Percentiles rank a stretch among this genome's conserved stretches.
These are phyloP conservation scores for Pestalotiopsis sp. DNA, from an alignment of 2,329 filamentous ascomycete species.

Conservation along the genomic window DNA sequence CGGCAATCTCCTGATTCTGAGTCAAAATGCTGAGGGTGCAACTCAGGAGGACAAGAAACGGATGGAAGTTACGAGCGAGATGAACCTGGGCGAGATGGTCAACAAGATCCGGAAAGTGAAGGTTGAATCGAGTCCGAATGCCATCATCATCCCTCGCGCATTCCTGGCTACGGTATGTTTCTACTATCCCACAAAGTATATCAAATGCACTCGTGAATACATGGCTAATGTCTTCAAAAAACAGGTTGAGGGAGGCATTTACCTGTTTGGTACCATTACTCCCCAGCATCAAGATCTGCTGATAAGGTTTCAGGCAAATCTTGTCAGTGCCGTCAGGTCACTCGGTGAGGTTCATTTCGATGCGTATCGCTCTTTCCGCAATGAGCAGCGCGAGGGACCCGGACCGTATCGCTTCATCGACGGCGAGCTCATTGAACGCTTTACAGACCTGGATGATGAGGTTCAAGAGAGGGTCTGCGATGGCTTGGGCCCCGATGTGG, in stretches of 20 bases:
- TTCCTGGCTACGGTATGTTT: conserved; percentile 83
- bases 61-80: conserved; percentile 76
- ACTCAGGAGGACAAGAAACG: conserved; percentile 73
- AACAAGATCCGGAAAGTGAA: conserved; percentile 81
- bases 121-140: conserved; percentile 64
- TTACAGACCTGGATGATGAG: conserved; percentile 70
- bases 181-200: background rate
- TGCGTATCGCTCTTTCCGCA: conserved; percentile 81
- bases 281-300: conserved; percentile 75
- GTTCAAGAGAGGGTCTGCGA: conserved; percentile 55
- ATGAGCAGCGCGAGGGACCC: conserved; percentile 67
- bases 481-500: conserved; percentile 62
- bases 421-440: conserved; percentile 86
- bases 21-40: conserved; percentile 71
- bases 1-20: conserved; percentile 84
- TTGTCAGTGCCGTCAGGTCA: conserved; percentile 67
- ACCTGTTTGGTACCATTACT: conserved; percentile 82
- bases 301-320: conserved; percentile 75
- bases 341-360: conserved; percentile 78
- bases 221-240: background rate
- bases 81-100: conserved; percentile 89
- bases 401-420: conserved; percentile 89
- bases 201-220: background rate
- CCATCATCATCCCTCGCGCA: conserved; percentile 76
- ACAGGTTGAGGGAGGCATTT: conserved; percentile 87